A percentile compares a stretch with the other conserved stretches of the same genome.
Conservation (phyloP, 2,329 filamentous ascomycete genomes). For the Cordyceps javanica region DNA sequence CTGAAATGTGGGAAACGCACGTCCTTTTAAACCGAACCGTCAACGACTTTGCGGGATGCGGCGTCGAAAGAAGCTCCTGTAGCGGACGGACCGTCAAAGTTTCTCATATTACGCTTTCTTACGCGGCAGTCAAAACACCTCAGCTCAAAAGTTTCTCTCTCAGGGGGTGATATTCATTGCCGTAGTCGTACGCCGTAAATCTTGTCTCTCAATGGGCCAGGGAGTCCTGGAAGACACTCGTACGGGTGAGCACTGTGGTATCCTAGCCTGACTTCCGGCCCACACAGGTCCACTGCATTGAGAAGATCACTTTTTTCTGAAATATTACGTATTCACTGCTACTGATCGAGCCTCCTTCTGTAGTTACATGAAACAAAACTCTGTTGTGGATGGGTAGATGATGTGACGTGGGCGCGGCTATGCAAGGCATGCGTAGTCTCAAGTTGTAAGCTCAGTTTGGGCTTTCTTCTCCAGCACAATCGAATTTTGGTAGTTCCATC, state of each 20-base stretch:
- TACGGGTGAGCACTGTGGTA: background rate
- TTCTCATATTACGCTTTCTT: background rate
- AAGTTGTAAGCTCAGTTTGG: background rate
- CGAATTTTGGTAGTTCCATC: no score
- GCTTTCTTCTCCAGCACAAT: no score
- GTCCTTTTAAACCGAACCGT: conserved; percentile 1
- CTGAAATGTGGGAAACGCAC: conserved; percentile 2
- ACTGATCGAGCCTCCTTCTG: background rate
- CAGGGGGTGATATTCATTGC: background rate
- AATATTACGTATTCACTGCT: background rate
- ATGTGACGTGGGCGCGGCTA: background rate
- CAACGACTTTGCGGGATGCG: no score
- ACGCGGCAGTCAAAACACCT: background rate
- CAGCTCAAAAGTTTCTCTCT: background rate
- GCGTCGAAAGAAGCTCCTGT: background rate
- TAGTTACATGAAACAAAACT: background rate
- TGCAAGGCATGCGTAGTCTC: background rate
- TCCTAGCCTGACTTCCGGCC: background rate
- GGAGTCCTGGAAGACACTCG: background rate
- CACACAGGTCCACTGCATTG: background rate
- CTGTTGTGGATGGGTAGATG: background rate
- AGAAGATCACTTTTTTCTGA: background rate
- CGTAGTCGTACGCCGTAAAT: background rate
- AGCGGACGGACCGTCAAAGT: background rate
- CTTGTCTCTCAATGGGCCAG: background rate